Conservation (phyloP, 768 basidiomycete species). For the Psilocybe tampanensis region DNA sequence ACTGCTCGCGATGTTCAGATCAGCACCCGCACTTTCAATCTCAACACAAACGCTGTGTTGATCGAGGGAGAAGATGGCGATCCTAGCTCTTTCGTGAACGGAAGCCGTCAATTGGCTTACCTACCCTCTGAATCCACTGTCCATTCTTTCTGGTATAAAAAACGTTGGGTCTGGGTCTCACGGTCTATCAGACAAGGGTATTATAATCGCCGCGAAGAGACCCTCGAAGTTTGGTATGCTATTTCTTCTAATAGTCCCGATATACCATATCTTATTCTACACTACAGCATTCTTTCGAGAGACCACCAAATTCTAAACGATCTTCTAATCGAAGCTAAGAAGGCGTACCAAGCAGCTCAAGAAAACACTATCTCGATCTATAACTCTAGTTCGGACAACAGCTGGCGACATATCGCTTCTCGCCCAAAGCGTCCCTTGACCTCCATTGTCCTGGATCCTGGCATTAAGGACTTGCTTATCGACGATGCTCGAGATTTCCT, state of each 20-base stretch:
- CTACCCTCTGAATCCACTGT: constrained; percentile 42
- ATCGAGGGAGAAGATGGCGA: constrained; percentile 42
- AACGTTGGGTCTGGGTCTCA: constrained; percentile 42
- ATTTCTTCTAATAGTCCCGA: background rate
- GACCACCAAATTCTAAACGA: constrained; percentile 46
- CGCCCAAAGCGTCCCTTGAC: constrained; percentile 66
- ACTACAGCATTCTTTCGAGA: constrained; percentile 50
- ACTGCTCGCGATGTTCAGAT: constrained; percentile 54
- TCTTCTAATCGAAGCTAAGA: constrained; percentile 58
- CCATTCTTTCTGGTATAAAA: constrained; percentile 51
- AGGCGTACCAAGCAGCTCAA: constrained; percentile 50
- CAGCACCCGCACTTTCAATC: constrained; percentile 43
- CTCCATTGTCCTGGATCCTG: constrained; percentile 73
- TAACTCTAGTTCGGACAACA: constrained; percentile 47
- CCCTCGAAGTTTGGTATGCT: constrained; percentile 46
- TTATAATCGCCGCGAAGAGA: constrained; percentile 37
- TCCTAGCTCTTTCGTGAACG: constrained; percentile 19
- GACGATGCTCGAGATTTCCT: constrained; percentile 76
- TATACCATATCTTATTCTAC: background rate
- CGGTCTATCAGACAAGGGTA: constrained; percentile 37
- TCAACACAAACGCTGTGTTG: constrained; percentile 31
- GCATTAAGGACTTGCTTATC: constrained; percentile 64
- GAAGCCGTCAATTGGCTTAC: constrained; percentile 39
- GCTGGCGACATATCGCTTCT: constrained; percentile 58
- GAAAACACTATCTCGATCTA: constrained; percentile 55